These are phyloP conservation scores for Lichtheimia corymbifera DNA, from an alignment of 371 early-diverging fungal genomes.

Conservation along the genomic window DNA sequence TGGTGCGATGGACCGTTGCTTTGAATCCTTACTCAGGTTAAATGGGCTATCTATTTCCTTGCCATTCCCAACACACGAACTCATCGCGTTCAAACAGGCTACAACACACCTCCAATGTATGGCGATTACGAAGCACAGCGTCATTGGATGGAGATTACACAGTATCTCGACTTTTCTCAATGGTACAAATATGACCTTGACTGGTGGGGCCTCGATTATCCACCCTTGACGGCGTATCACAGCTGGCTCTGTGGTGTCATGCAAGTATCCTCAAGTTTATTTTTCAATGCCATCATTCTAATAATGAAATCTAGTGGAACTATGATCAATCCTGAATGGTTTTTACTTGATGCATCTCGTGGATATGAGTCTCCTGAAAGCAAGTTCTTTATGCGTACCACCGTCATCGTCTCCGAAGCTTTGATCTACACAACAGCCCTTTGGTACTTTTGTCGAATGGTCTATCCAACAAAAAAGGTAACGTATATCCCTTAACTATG, in stretches of 20 bases:
- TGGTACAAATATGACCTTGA: slow-evolving; percentile 90
- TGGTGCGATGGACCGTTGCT: slow-evolving; percentile 74
- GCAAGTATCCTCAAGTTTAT: slow-evolving; percentile 42
- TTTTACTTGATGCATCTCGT: slow-evolving; percentile 82
- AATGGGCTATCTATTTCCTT: neutral
- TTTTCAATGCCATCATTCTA: neutral
- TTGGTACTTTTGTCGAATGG: slow-evolving; percentile 54
- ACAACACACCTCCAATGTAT: slow-evolving; percentile 69
- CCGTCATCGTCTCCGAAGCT: slow-evolving; percentile 76
- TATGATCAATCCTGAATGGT: slow-evolving; percentile 80
- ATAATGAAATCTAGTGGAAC: slow-evolving; percentile 59
- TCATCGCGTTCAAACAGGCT: slow-evolving; percentile 19
- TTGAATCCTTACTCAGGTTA: slow-evolving; percentile 82
- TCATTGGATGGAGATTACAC: slow-evolving; percentile 96
- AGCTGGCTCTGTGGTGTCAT: slow-evolving; percentile 84
- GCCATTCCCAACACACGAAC: neutral
- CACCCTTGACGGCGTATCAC: slow-evolving; percentile 92
- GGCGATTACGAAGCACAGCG: slow-evolving; percentile 98
- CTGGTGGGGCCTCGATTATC: slow-evolving; percentile 97
- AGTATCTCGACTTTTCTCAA: slow-evolving; percentile 67
- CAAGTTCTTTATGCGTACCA: slow-evolving; percentile 88
- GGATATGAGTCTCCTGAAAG: slow-evolving; percentile 74
- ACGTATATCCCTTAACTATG: slow-evolving; percentile 8
- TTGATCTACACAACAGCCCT: slow-evolving; percentile 80
- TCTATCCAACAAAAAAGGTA: slow-evolving; percentile 28